Percentiles rank a stretch among this genome's conserved stretches.
These are phyloP conservation scores for Sporobolus alterniflorus DNA, from an alignment of 202 grass and related monocot species.

Conservation along the genomic window DNA sequence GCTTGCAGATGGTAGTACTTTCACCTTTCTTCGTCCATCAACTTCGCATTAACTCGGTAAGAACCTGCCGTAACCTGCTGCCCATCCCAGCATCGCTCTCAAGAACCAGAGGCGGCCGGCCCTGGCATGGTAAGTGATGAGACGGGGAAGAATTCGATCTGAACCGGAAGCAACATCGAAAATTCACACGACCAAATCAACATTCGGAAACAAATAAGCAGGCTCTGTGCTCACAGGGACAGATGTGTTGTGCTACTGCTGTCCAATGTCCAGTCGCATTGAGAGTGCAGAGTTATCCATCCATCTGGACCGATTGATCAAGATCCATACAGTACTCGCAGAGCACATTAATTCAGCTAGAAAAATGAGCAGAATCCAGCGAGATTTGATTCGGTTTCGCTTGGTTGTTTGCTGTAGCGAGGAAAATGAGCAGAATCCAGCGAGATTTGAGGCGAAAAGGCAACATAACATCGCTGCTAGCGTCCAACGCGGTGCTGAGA, in stretches of 20 bases:
- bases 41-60: background rate
- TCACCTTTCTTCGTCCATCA: background rate
- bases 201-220: background rate
- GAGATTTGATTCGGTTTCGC: background rate
- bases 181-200: background rate
- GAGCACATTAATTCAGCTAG: background rate
- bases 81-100: no score
- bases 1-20: background rate
- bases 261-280: slow-evolving; percentile 3
- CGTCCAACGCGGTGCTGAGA: no score
- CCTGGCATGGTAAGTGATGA: background rate
- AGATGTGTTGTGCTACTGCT: background rate
- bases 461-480: background rate
- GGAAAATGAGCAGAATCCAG: background rate
- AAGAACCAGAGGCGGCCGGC: no score
- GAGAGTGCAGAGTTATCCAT: background rate
- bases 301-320: background rate
- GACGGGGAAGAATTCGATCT: background rate
- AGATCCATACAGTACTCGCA: no score
- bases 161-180: background rate
- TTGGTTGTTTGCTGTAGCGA: background rate
- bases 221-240: background rate
- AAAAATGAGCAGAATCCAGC: background rate
- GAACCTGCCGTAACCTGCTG: background rate
- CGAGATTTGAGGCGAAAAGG: no score